These are phyloP conservation scores for Aegilops speltoides DNA, from an alignment of 176 grass and related monocot genomes.

Conservation along the genomic window DNA sequence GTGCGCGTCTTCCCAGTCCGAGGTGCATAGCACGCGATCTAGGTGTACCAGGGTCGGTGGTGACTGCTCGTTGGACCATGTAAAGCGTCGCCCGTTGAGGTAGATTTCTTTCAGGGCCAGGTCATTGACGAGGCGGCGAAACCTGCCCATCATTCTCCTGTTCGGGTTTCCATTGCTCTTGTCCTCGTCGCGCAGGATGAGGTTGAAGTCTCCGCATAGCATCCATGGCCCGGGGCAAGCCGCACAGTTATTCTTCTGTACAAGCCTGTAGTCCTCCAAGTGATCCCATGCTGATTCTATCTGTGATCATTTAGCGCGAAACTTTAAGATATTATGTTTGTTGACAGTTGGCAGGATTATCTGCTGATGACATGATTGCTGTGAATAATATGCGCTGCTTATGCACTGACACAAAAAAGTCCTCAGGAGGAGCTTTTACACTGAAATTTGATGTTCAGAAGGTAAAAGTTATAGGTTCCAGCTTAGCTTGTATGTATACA, in stretches of 20 bases:
- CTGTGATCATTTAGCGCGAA: background rate
- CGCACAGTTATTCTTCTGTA: background rate
- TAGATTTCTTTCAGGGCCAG: no score
- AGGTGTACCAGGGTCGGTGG: no score
- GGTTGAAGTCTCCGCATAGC: no score
- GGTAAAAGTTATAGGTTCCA: slow-evolving; percentile 38
- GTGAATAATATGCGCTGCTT: slow-evolving; percentile 94
- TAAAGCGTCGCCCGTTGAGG: no score
- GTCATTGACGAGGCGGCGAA: no score
- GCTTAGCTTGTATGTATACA: slow-evolving; percentile 1
- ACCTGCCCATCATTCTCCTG: no score
- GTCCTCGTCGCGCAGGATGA: no score
- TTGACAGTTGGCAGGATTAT: slow-evolving; percentile 88
- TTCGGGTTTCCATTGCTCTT: no score
- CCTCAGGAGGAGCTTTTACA: slow-evolving; percentile 74
- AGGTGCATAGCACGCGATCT: no score
- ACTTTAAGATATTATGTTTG: slow-evolving; percentile 19
- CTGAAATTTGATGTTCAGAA: slow-evolving; percentile 91
- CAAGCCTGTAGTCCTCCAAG: background rate
- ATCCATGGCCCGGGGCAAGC: no score
- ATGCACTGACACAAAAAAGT: slow-evolving; percentile 77
- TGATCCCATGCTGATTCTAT: slow-evolving; percentile 4
- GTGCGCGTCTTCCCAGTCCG: no score
- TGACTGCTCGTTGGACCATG: no score
- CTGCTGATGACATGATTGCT: slow-evolving; percentile 92